phyloP scores from a whole-genome alignment of 1,284 basidiomycete genomes.

The Pisolithus thermaeus region DNA sequence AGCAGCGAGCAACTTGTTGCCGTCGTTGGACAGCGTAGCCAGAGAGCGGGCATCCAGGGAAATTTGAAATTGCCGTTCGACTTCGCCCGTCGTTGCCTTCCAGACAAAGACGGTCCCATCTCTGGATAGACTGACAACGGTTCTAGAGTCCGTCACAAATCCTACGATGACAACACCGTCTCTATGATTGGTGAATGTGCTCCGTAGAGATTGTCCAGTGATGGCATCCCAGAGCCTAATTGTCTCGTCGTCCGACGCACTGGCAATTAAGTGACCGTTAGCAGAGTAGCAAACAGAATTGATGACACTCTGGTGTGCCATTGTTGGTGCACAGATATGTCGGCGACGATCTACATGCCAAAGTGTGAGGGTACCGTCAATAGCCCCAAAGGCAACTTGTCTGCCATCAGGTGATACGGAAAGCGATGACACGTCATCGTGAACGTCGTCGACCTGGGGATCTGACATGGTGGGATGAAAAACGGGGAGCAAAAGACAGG shows the following conservation, averaged over 20 bases:
- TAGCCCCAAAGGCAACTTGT: constrained; percentile 1
- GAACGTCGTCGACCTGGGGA: not conserved
- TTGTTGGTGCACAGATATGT: not conserved
- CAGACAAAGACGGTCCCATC: not conserved
- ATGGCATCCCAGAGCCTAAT: constrained; percentile 4
- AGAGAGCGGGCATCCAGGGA: not conserved
- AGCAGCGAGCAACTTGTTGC: not conserved
- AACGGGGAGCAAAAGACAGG: not conserved
- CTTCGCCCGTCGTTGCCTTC: not conserved
- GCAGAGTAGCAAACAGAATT: constrained; percentile 11
- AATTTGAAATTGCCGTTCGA: not conserved
- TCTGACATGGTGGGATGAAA: not conserved
- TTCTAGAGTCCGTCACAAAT: constrained; percentile 7
- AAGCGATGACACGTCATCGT: not conserved
- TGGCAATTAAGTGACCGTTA: constrained; percentile 9
- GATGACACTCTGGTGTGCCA: not conserved
- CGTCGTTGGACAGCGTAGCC: not conserved
- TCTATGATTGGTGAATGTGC: not conserved
- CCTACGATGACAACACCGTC: constrained; percentile 3
- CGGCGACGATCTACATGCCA: constrained; percentile 1
- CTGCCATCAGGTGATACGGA: constrained; percentile 5
- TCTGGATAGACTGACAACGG: constrained; percentile 33
- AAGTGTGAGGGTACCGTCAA: constrained; percentile 2
- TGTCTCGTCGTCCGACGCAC: constrained; percentile 33
- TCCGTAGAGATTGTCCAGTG: not conserved